Evolutionary conservation across 2,329 filamentous ascomycete genomes (phyloP).

Genomic region (Colletotrichum coccodes): DNA sequence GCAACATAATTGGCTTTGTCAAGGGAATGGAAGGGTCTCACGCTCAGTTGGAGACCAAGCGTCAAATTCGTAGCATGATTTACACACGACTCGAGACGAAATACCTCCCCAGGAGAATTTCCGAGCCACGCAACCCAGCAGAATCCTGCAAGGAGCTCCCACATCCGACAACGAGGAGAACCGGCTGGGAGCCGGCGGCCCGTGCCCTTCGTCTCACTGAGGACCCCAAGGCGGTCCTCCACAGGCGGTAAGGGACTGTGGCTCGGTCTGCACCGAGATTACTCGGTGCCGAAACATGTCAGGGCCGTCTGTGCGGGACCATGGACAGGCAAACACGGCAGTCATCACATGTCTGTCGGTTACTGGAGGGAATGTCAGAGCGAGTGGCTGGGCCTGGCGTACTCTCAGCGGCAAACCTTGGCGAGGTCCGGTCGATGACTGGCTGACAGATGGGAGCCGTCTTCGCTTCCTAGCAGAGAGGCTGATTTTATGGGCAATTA

Average conservation of each 20-base stretch:
- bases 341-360: slow-evolving; percentile 20
- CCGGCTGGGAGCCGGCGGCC: slow-evolving; percentile 5
- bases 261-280: slow-evolving; percentile 27
- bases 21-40: neutral
- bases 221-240: neutral
- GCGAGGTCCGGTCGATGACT: slow-evolving; percentile 17
- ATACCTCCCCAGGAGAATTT: neutral
- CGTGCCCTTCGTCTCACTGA: slow-evolving; percentile 4
- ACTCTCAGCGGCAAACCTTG: neutral
- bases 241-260: neutral
- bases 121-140: neutral
- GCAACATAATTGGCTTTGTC: neutral
- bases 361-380: slow-evolving; percentile 13
- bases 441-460: neutral
- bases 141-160: neutral
- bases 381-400: neutral
- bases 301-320: slow-evolving; percentile 23
- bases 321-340: neutral
- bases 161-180: neutral
- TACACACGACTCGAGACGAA: neutral
- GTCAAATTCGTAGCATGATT: neutral
- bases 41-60: slow-evolving; percentile 8
- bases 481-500: no score
- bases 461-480: no score
- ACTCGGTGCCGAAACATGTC: slow-evolving; percentile 24